Evolutionary conservation across 2,329 filamentous ascomycete genomes (phyloP), one percentile per base, ranked within the genome.

Genomic region (Botryotinia globosa): DNA sequence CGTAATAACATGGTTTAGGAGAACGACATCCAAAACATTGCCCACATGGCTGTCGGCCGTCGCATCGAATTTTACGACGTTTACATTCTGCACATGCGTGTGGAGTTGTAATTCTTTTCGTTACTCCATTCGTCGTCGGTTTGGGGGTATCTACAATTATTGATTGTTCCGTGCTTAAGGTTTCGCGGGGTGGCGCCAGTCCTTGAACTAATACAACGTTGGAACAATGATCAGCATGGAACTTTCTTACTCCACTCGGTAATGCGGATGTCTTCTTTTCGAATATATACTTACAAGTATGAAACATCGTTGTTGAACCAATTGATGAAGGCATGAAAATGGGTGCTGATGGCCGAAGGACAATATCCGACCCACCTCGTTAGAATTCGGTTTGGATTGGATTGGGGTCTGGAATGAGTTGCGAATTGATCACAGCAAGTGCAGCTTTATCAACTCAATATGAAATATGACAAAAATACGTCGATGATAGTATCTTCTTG

Each of bases 11-110:
- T 71, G 89, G 86, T 80, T 94, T 92, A 6, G 92, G 91, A 75
- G 92, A 92, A 72, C 93, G 89, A 80, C 93, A 94, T 81, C 92
- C 94, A 73, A 92, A 87, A 80, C 93, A 96, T 80, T 94, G 92
- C 54, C 92, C 91, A 80, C 93, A 96, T 18, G 93, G 93, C 79
- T 93, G 91, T 76, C 91, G 88, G 71, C 93, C 93, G 83, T 94
- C 92, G 80, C 93, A 96, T 75, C 93, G 90, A 45, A 95, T 95
- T 82, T 95, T 96, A 74, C 92, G 88, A 77, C 92, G 87, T 79
- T 94, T 90, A 83, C 92, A 94, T 78, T 92, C 91, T 65, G 91
- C 90, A 80, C 91, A 94, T 54, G 91, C 91, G 78, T 91, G 86
- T 39, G 85, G 85, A 73, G 86, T 88, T 51, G 86, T 87, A 77